phyloP scores from a whole-genome alignment of 2,329 filamentous ascomycete species.

The Zarea fungicola region DNA sequence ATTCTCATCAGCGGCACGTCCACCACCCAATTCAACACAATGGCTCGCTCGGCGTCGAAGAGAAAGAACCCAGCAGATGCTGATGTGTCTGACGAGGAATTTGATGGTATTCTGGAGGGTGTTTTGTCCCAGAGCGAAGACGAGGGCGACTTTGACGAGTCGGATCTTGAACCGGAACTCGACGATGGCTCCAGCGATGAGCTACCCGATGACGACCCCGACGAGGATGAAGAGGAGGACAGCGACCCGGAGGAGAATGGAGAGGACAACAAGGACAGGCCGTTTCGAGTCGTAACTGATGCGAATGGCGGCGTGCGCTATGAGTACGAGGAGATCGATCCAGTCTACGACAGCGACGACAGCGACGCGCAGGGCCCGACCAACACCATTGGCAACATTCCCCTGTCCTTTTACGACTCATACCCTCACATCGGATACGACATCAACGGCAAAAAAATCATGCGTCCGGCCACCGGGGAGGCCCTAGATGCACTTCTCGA shows the following conservation, averaged over 20 bases:
- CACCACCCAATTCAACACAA: background rate
- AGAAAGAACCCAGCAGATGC: constrained; percentile 58
- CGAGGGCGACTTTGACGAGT: constrained; percentile 40
- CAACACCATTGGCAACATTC: constrained; percentile 95
- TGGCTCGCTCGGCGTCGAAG: constrained; percentile 40
- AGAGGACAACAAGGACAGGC: constrained; percentile 35
- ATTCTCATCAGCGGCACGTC: background rate
- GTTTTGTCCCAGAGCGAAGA: constrained; percentile 52
- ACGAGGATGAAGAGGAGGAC: constrained; percentile 32
- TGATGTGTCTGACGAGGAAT: constrained; percentile 57
- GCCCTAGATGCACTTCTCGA: constrained; percentile 90
- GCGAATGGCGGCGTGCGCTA: constrained; percentile 89
- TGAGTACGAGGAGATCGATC: constrained; percentile 88
- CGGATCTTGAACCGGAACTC: constrained; percentile 29
- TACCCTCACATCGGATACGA: constrained; percentile 99
- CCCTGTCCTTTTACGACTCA: constrained; percentile 89
- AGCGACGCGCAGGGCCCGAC: constrained; percentile 71
- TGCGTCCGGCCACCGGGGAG: constrained; percentile 90
- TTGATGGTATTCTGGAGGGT: constrained; percentile 49
- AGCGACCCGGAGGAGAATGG: constrained; percentile 28
- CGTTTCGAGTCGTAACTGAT: constrained; percentile 62
- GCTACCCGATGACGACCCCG: constrained; percentile 23
- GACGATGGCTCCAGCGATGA: constrained; percentile 28
- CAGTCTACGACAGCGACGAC: constrained; percentile 94
- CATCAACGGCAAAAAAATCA: constrained; percentile 97